Base-by-base conservation (phyloP, 495 filamentous ascomycete species). In the Aeminium ludgeri region DNA sequence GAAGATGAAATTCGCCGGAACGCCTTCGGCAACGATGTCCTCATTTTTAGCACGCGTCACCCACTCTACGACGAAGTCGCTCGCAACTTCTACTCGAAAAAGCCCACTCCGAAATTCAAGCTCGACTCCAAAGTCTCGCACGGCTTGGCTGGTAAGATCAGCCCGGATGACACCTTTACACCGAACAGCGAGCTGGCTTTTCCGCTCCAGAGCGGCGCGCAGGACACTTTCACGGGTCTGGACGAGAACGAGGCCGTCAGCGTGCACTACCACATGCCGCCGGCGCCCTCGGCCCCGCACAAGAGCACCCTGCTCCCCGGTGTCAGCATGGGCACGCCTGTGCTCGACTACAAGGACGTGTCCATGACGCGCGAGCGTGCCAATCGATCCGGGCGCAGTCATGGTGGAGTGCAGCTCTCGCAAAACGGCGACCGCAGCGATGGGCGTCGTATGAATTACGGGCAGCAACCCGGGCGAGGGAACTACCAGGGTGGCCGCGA, bases 271-370 rank as follows among this genome's bases (percentile, higher is more conserved):
- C 72, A 80, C 20, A 80, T 94, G 58, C n/a, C n/a, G n/a, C 86
- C 86, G 0, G 61, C 69, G 30, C 72, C 70, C 10, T 60, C 62
- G 12, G 67, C 80, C 49, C 60, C 73, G 15, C 89, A 99, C 62
- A 95, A 94, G 52, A 94, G 86, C 6, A 89, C 91, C 82, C 69
- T 99, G 18, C 68, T 99, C 38, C 76, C 82, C 2, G 91, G 89
- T 6, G 74, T 86, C 32, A 74, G 78, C 48, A 69, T 86, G 37
- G 63, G 74, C 0, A 60, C 66, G 1, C 74, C 81, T 7, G 78
- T 74, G 2, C 67, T 99, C 1, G 74, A 79, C 48, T 64, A 70
- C 15, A 66, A 59, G 35, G 91, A 99, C 52, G 76, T 86, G 27
- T 72, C 79, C 38, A 66, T 68, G 2, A 68, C 80, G 8, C 74